phyloP scores from a whole-genome alignment of 495 filamentous ascomycete species.

The Penicillium ochrochloron region DNA sequence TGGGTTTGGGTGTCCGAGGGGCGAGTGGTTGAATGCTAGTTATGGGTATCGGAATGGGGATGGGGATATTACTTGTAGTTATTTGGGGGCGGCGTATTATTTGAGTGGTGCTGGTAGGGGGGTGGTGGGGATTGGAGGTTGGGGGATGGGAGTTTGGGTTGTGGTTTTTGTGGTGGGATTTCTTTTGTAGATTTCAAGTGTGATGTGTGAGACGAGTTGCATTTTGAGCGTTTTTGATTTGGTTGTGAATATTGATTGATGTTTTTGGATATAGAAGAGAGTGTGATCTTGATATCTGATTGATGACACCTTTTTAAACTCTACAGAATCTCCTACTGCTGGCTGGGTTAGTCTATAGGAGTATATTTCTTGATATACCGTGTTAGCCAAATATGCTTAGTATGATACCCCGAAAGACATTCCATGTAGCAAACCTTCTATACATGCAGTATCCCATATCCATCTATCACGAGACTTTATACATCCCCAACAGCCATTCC shows the following conservation, averaged over 20 bases:
- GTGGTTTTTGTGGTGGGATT: conserved; percentile 24
- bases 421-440: too few relatives aligned
- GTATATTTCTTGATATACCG: too few relatives aligned
- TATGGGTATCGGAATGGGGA: conserved; percentile 61
- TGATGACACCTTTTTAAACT: too few relatives aligned
- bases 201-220: neutral
- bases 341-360: too few relatives aligned
- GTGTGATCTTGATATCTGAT: too few relatives aligned
- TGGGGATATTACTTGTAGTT: conserved; percentile 60
- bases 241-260: neutral
- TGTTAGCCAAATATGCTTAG: too few relatives aligned
- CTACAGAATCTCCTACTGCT: too few relatives aligned
- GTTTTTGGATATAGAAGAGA: too few relatives aligned
- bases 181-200: conserved; percentile 2
- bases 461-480: too few relatives aligned
- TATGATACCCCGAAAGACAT: too few relatives aligned
- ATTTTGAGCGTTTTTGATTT: conserved; percentile 1
- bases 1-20: conserved; percentile 76
- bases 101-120: conserved; percentile 39
- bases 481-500: too few relatives aligned
- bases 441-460: too few relatives aligned
- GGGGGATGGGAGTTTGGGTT: conserved; percentile 23
- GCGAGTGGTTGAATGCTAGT: conserved; percentile 60
- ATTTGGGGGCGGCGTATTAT: conserved; percentile 59
- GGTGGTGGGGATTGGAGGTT: conserved; percentile 12